Evolutionary conservation across 768 basidiomycete genomes (phyloP).

Genomic region (Boletus reticulatus): DNA sequence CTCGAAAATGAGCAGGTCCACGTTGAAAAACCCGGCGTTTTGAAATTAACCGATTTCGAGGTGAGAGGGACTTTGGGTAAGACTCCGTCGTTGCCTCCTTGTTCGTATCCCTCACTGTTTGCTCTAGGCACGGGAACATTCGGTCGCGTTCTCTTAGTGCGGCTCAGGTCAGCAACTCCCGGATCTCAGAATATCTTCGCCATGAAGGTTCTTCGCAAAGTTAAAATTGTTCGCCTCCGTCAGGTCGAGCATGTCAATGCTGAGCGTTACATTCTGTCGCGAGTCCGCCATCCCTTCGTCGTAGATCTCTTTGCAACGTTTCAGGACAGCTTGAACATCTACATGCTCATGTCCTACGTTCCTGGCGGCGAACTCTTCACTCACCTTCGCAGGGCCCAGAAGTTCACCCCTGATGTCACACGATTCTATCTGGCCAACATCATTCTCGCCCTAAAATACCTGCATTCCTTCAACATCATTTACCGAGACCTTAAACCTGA

Average conservation of each 20-base stretch:
- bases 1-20: slow-evolving; percentile 73
- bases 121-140: slow-evolving; percentile 92
- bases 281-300: slow-evolving; percentile 91
- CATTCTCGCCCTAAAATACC: slow-evolving; percentile 89
- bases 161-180: slow-evolving; percentile 56
- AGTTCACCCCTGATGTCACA: slow-evolving; percentile 96
- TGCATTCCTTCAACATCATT: slow-evolving; percentile 96
- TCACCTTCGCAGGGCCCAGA: slow-evolving; percentile 88
- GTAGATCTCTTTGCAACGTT: slow-evolving; percentile 95
- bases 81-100: slow-evolving; percentile 17
- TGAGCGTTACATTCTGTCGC: slow-evolving; percentile 90
- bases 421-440: slow-evolving; percentile 97
- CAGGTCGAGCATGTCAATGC: slow-evolving; percentile 99
- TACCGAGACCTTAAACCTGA: slow-evolving; percentile 99
- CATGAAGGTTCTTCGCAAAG: slow-evolving; percentile 86
- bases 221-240: slow-evolving; percentile 82
- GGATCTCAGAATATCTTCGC: slow-evolving; percentile 60
- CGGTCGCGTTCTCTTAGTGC: slow-evolving; percentile 87
- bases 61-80: slow-evolving; percentile 74
- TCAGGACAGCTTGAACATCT: slow-evolving; percentile 95
- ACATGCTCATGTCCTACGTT: slow-evolving; percentile 96
- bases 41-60: slow-evolving; percentile 77
- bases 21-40: slow-evolving; percentile 50
- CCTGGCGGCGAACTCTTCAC: slow-evolving; percentile 98
- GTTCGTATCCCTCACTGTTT: slow-evolving; percentile 1